Evolutionary conservation across 75 land plant genomes (phyloP).

Genomic region (Chamaecyparis obtusa): DNA sequence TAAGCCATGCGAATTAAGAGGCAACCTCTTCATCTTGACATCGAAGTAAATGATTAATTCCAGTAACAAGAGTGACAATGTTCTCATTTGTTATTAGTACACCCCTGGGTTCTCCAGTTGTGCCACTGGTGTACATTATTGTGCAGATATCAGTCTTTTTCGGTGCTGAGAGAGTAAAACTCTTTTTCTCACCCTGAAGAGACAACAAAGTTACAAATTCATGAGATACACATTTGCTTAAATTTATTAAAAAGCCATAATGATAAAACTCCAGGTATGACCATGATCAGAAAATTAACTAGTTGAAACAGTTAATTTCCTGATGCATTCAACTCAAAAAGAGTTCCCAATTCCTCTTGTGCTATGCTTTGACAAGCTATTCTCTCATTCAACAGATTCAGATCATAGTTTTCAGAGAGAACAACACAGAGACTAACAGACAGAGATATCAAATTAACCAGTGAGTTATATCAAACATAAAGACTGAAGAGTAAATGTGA

Average conservation of each 20-base stretch:
- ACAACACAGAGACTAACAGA: too few species aligned
- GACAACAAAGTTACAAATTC: background rate
- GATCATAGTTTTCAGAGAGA: too few species aligned
- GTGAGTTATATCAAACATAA: too few species aligned
- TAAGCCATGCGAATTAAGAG: background rate
- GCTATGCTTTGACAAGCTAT: too few species aligned
- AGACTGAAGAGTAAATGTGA: too few species aligned
- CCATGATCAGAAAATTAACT: too few species aligned
- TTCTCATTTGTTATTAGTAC: constrained; percentile 83
- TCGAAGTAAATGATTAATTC: constrained; percentile 56
- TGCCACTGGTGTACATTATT: constrained; percentile 99
- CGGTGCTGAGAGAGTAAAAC: constrained; percentile 60
- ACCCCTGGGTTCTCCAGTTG: constrained; percentile 99
- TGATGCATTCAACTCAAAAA: too few species aligned
- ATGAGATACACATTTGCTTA: background rate
- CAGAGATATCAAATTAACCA: too few species aligned
- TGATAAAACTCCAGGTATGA: background rate
- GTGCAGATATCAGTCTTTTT: constrained; percentile 80
- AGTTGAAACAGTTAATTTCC: too few species aligned
- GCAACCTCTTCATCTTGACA: constrained; percentile 73
- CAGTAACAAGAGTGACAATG: constrained; percentile 66
- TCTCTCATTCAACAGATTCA: too few species aligned
- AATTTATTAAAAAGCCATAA: background rate
- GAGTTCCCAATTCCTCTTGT: too few species aligned
- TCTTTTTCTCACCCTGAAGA: constrained; percentile 62